phyloP scores from a whole-genome alignment of 257 asterid genomes.

The Fraxinus americana region DNA sequence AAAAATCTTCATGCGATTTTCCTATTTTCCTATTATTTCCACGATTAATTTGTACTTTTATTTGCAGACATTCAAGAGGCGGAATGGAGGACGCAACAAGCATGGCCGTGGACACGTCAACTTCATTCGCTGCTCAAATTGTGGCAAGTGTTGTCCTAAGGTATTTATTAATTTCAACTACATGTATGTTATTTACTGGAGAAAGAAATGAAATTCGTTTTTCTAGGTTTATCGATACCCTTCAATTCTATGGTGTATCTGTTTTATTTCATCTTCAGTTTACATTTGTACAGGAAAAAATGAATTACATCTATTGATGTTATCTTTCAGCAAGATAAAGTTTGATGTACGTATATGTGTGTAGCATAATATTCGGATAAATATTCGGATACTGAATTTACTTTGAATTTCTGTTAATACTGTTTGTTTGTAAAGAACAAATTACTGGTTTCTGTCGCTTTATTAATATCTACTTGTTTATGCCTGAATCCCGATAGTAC shows the following conservation, averaged over 20 bases:
- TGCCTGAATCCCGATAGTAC: background rate
- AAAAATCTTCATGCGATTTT: background rate
- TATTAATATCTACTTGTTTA: background rate
- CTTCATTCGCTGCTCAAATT: slow-evolving; percentile 72
- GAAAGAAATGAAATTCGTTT: too few relatives aligned
- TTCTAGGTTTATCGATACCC: too few relatives aligned
- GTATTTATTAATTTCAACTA: slow-evolving; percentile 22
- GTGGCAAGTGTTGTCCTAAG: slow-evolving; percentile 83
- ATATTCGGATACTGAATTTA: too few relatives aligned
- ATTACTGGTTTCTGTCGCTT: background rate
- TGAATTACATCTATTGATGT: background rate
- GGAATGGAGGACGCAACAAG: slow-evolving; percentile 77
- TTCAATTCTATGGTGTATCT: too few relatives aligned
- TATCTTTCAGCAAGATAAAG: background rate
- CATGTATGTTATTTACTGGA: too few relatives aligned
- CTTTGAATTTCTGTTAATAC: too few relatives aligned
- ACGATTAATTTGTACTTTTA: background rate
- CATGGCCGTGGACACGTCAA: slow-evolving; percentile 73
- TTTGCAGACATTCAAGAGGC: slow-evolving; percentile 63
- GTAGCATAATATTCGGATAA: too few relatives aligned
- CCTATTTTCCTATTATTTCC: background rate
- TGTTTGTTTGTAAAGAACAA: too few relatives aligned
- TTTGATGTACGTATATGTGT: too few relatives aligned
- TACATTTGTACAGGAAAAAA: background rate
- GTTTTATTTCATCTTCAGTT: too few relatives aligned